phyloP scores from a whole-genome alignment of 139 green algal genomes.

The Micractinium sp. region DNA sequence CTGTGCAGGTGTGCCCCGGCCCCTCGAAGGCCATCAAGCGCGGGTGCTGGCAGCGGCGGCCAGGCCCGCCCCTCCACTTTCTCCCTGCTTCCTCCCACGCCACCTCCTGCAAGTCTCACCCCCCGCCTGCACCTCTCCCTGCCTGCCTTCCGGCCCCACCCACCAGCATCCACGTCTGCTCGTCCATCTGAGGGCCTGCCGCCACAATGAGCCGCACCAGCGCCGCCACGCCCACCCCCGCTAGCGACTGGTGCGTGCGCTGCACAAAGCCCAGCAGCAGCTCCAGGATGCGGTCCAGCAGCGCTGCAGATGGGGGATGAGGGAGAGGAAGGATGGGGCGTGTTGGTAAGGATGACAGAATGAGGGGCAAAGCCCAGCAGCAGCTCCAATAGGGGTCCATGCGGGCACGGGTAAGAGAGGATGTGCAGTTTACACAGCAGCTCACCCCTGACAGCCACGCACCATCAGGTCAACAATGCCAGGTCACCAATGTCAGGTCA shows the following conservation, averaged over 20 bases:
- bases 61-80: too few species aligned
- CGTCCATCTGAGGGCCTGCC: slow-evolving; percentile 56
- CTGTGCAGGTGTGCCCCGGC: too few species aligned
- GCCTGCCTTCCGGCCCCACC: slow-evolving; percentile 4
- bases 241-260: slow-evolving; percentile 86
- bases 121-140: too few species aligned
- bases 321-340: background rate
- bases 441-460: too few species aligned
- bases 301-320: slow-evolving; percentile 5
- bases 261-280: slow-evolving; percentile 87
- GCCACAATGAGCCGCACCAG: slow-evolving; percentile 77
- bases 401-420: background rate
- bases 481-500: too few species aligned
- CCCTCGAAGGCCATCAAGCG: too few species aligned
- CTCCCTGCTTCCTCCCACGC: too few species aligned
- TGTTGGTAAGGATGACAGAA: background rate
- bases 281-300: slow-evolving; percentile 80
- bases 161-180: slow-evolving; percentile 65
- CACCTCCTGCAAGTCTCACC: too few species aligned
- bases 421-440: background rate
- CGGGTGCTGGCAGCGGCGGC: too few species aligned
- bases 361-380: background rate
- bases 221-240: slow-evolving; percentile 90
- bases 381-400: slow-evolving; percentile 38
- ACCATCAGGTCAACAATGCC: too few species aligned